phyloP scores from a whole-genome alignment of 2,329 filamentous ascomycete species.

The Blastomyces gilchristii region DNA sequence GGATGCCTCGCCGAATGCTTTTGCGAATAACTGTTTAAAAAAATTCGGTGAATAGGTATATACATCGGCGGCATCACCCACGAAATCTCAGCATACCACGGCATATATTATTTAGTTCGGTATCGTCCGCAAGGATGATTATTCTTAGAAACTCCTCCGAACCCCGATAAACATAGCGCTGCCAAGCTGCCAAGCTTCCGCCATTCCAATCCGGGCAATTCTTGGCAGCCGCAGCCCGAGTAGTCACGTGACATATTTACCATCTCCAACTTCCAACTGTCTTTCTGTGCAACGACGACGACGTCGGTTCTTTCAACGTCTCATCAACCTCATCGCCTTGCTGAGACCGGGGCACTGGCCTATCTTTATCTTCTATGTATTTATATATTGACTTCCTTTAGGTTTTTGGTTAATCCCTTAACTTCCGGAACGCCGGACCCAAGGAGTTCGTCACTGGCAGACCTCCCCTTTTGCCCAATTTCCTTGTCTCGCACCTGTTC shows the following conservation, averaged over 20 bases:
- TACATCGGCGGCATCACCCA: background rate
- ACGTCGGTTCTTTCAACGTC: background rate
- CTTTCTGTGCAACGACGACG: background rate
- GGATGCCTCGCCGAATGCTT: no score
- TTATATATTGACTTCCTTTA: background rate
- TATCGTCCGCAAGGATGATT: background rate
- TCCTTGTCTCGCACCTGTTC: background rate
- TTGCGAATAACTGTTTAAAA: background rate
- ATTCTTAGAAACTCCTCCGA: background rate
- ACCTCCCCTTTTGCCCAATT: background rate
- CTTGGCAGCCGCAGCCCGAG: no score
- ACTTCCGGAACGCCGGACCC: background rate
- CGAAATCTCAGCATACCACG: background rate
- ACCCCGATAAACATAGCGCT: background rate
- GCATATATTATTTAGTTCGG: background rate
- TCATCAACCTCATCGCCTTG: background rate
- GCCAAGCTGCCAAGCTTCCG: background rate
- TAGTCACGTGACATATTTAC: background rate
- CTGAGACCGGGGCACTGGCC: background rate
- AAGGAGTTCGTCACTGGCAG: background rate
- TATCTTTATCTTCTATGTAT: background rate
- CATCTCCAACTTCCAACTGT: conserved; percentile 1
- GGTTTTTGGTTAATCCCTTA: background rate
- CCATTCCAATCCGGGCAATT: background rate
- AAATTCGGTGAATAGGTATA: background rate